These are phyloP conservation scores for Litchi chinensis DNA, from an alignment of 345 rosid genomes.

Conservation along the genomic window DNA sequence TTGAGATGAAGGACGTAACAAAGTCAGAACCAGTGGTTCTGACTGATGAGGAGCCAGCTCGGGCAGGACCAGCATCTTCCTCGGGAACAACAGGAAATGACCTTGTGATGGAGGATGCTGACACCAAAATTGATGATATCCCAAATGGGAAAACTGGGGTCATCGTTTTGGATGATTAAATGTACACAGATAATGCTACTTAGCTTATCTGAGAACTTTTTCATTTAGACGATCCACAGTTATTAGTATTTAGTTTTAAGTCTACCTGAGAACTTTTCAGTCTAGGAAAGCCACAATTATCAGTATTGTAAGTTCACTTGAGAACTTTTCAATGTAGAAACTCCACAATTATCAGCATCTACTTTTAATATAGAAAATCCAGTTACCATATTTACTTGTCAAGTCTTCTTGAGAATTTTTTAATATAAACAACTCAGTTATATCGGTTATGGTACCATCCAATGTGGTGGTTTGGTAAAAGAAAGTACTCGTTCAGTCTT, in stretches of 20 bases:
- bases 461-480: too few relatives aligned
- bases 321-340: neutral
- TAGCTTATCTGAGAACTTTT: neutral
- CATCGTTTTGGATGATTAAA: slow-evolving; percentile 45
- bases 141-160: slow-evolving; percentile 25
- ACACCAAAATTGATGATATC: slow-evolving; percentile 15
- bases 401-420: neutral
- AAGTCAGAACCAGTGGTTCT: slow-evolving; percentile 17
- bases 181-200: neutral
- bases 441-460: too few relatives aligned
- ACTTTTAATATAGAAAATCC: too few relatives aligned
- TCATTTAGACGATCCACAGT: neutral
- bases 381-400: neutral
- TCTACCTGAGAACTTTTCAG: neutral
- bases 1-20: slow-evolving; percentile 20
- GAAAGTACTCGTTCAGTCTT: too few relatives aligned
- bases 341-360: too few relatives aligned
- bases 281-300: neutral
- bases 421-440: neutral
- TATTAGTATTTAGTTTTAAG: neutral
- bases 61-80: slow-evolving; percentile 14
- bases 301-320: neutral
- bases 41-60: slow-evolving; percentile 2
- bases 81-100: slow-evolving; percentile 4
- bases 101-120: slow-evolving; percentile 15